Evolutionary conservation across 2,329 filamentous ascomycete genomes (phyloP).

Genomic region (Penicillium sp.): DNA sequence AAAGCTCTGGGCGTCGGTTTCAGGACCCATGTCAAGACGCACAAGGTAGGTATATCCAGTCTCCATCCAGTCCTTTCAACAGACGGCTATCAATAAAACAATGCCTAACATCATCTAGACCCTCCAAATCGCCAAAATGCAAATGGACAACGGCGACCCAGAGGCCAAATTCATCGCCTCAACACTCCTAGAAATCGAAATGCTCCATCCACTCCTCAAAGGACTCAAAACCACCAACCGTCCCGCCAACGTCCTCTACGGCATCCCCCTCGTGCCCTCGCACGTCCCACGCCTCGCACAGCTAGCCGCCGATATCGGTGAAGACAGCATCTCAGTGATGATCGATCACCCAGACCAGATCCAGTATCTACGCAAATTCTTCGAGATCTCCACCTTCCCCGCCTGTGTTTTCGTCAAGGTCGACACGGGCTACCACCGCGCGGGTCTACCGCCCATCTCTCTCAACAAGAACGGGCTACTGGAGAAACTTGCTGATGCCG

Average conservation of each 20-base stretch:
- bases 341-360: slow-evolving; percentile 69
- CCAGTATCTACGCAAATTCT: slow-evolving; percentile 48
- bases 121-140: slow-evolving; percentile 64
- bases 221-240: slow-evolving; percentile 57
- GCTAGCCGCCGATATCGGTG: slow-evolving; percentile 59
- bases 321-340: slow-evolving; percentile 62
- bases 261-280: slow-evolving; percentile 67
- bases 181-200: slow-evolving; percentile 73
- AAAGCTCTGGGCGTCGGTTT: slow-evolving; percentile 64
- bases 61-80: not conserved
- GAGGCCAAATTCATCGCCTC: slow-evolving; percentile 68
- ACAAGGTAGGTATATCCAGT: slow-evolving; percentile 60
- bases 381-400: slow-evolving; percentile 45
- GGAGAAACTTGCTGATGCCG: slow-evolving; percentile 27
- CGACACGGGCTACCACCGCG: slow-evolving; percentile 71
- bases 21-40: slow-evolving; percentile 79
- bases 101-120: slow-evolving; percentile 51
- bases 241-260: slow-evolving; percentile 68
- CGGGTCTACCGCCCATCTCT: slow-evolving; percentile 62
- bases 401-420: slow-evolving; percentile 70
- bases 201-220: slow-evolving; percentile 61
- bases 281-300: slow-evolving; percentile 60
- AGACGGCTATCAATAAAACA: not conserved
- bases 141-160: slow-evolving; percentile 62
- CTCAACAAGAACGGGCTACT: slow-evolving; percentile 37